Percentiles rank a stretch among this genome's conserved stretches.
These are phyloP conservation scores for Phytophthora boehmeriae DNA, from an alignment of 352 stramenopile species.

Conservation along the genomic window DNA sequence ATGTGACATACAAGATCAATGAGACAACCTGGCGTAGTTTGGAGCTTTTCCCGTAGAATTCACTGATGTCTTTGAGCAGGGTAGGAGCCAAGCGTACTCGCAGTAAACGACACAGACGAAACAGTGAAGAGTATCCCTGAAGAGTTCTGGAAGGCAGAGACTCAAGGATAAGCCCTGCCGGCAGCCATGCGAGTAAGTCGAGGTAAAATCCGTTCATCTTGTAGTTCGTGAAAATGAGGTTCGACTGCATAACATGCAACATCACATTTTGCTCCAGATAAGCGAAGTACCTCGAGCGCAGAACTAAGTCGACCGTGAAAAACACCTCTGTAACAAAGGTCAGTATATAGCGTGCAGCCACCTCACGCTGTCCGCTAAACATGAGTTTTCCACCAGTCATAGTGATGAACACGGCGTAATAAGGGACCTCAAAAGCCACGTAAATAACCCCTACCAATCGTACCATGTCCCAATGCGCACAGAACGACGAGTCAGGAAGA, in stretches of 20 bases:
- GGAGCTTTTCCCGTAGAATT: conserved; percentile 47
- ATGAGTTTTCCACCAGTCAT: conserved; percentile 45
- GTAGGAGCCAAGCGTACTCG: conserved; percentile 45
- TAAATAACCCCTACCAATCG: conserved; percentile 1
- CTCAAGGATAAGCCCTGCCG: conserved; percentile 48
- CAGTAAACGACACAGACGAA: conserved; percentile 48
- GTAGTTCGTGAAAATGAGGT: conserved; percentile 65
- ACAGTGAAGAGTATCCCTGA: conserved; percentile 29
- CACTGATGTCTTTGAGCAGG: conserved; percentile 47
- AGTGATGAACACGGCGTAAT: conserved; percentile 61
- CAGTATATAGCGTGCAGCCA: conserved; percentile 32
- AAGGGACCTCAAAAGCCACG: conserved; percentile 38
- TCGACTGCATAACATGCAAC: conserved; percentile 49
- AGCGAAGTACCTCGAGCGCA: conserved; percentile 53
- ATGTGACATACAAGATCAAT: conserved; percentile 50
- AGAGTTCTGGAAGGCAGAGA: conserved; percentile 21
- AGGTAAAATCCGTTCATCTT: conserved; percentile 43
- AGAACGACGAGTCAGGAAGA: conserved; percentile 8
- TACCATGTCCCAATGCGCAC: background rate
- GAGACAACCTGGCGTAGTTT: conserved; percentile 48
- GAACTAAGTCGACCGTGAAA: conserved; percentile 35
- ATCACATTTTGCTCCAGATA: conserved; percentile 57
- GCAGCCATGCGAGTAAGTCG: conserved; percentile 58
- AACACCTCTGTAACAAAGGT: conserved; percentile 14
- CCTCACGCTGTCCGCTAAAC: conserved; percentile 33